Conservation (phyloP, 2,329 filamentous ascomycete species). For the Macrophomina tecta region DNA sequence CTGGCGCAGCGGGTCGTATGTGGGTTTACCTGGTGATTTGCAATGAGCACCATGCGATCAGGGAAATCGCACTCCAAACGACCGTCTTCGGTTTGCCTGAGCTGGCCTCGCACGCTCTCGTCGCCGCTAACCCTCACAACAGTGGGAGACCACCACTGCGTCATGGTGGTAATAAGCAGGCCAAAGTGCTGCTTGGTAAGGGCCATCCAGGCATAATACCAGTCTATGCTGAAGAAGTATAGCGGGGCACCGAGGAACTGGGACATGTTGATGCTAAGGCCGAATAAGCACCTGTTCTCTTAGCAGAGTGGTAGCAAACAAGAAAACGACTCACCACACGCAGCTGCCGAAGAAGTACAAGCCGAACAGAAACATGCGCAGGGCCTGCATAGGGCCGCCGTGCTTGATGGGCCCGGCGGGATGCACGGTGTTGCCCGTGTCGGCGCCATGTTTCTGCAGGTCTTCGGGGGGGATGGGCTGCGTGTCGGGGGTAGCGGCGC, state of each 20-base stretch:
- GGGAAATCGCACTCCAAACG: slow-evolving; percentile 78
- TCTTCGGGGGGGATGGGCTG: slow-evolving; percentile 18
- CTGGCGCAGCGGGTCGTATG: background rate
- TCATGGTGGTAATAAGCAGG: slow-evolving; percentile 77
- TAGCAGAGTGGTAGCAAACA: slow-evolving; percentile 28
- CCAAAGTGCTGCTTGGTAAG: slow-evolving; percentile 86
- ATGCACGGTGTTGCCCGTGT: slow-evolving; percentile 32
- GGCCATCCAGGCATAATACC: slow-evolving; percentile 85
- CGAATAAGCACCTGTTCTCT: slow-evolving; percentile 12
- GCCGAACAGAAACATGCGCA: slow-evolving; percentile 52
- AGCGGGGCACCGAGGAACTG: slow-evolving; percentile 76
- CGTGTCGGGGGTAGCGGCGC: background rate
- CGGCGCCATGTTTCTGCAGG: slow-evolving; percentile 11
- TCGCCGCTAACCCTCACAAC: slow-evolving; percentile 82
- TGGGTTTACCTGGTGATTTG: slow-evolving; percentile 73
- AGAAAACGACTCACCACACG: slow-evolving; percentile 42
- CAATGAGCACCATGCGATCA: slow-evolving; percentile 79
- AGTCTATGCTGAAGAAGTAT: slow-evolving; percentile 74
- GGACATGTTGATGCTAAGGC: slow-evolving; percentile 60
- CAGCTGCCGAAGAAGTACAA: slow-evolving; percentile 54
- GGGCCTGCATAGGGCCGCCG: slow-evolving; percentile 48
- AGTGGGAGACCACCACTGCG: slow-evolving; percentile 83
- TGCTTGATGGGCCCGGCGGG: slow-evolving; percentile 49
- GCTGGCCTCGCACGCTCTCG: slow-evolving; percentile 75
- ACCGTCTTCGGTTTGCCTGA: slow-evolving; percentile 71